Evolutionary conservation across 2,329 filamentous ascomycete species (phyloP).

Genomic region (Tolypocladium paradoxum): DNA sequence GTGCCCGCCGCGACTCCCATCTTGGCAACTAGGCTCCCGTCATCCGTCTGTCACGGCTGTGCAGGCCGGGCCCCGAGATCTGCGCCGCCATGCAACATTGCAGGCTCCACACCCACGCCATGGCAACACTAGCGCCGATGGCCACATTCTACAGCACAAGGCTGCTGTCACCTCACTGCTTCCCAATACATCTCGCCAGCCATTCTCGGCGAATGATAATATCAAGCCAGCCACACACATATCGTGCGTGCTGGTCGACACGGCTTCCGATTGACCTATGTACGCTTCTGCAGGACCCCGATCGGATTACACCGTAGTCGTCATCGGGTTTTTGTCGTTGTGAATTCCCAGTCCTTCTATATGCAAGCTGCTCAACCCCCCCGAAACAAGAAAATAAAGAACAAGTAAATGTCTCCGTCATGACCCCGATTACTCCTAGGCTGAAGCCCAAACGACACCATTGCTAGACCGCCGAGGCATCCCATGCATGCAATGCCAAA

Average conservation of each 20-base stretch:
- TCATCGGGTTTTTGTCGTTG: not conserved
- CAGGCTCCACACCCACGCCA: too few species aligned
- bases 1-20: too few species aligned
- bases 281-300: not conserved
- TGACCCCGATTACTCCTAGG: conserved; percentile 3
- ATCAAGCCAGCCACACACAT: not conserved
- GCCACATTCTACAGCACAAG: too few species aligned
- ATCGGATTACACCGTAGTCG: not conserved
- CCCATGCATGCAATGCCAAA: conserved; percentile 1
- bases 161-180: too few species aligned
- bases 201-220: not conserved
- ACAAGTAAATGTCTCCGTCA: not conserved
- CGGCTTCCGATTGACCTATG: not conserved
- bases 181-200: not conserved
- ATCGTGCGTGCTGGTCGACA: not conserved
- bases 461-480: conserved; percentile 1
- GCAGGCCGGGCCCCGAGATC: too few species aligned
- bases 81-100: too few species aligned
- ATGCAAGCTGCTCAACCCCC: conserved; percentile 1
- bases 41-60: too few species aligned
- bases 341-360: not conserved
- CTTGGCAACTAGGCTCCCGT: too few species aligned
- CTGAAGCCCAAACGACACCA: conserved; percentile 1
- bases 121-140: too few species aligned
- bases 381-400: not conserved